These are phyloP conservation scores for Gnetum montanum DNA, from an alignment of 75 land plant genomes.

Conservation along the genomic window DNA sequence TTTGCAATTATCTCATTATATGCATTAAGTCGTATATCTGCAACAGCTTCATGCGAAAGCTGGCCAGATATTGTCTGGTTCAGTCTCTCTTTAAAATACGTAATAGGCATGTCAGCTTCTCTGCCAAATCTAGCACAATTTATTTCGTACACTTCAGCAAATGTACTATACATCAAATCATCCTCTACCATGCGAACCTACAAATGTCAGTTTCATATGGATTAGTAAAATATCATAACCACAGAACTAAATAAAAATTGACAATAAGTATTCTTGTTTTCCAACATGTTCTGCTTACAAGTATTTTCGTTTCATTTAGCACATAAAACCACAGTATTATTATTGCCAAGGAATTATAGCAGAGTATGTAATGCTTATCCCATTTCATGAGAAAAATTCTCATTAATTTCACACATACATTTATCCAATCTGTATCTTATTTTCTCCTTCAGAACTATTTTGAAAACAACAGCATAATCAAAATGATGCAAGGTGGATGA, in stretches of 20 bases:
- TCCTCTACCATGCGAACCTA: constrained; percentile 99
- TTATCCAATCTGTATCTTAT: too few species aligned
- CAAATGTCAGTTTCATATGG: neutral
- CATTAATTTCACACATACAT: too few species aligned
- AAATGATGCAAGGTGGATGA: too few species aligned
- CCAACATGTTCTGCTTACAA: neutral
- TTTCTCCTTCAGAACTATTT: too few species aligned
- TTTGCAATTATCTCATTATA: constrained; percentile 78
- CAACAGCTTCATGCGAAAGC: constrained; percentile 66
- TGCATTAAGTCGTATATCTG: constrained; percentile 86
- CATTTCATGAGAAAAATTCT: too few species aligned
- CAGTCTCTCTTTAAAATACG: constrained; percentile 88
- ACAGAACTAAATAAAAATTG: neutral
- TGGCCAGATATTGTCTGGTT: constrained; percentile 94
- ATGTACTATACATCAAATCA: constrained; percentile 97
- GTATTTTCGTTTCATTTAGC: neutral
- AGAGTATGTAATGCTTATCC: too few species aligned
- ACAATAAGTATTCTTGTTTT: neutral
- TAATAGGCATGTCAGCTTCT: constrained; percentile 92
- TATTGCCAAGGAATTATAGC: too few species aligned
- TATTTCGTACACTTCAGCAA: constrained; percentile 97
- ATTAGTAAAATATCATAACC: neutral
- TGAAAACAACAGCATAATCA: too few species aligned
- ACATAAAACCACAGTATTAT: too few species aligned
- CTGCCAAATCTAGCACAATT: constrained; percentile 92